Conservation (phyloP, 306 rosid genomes). For the Delonix regia region DNA sequence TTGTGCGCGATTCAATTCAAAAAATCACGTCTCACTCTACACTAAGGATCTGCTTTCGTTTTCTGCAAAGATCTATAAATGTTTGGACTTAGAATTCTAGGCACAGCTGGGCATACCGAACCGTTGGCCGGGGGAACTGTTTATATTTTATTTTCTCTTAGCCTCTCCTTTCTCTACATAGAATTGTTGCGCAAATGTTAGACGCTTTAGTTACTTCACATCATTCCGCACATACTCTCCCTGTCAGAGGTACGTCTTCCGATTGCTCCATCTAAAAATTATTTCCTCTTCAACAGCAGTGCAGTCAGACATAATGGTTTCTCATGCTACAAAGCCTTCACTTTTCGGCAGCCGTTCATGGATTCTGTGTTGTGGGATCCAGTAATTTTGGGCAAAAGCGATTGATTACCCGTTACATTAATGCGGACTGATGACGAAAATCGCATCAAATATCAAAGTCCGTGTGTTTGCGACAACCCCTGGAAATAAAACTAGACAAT, state of each 20-base stretch:
- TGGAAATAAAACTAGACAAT: background rate
- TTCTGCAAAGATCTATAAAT: too few species aligned
- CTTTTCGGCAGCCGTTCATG: background rate
- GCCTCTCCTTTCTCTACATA: too few species aligned
- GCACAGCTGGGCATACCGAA: too few species aligned
- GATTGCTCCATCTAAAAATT: slow-evolving; percentile 55
- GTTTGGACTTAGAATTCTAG: too few species aligned
- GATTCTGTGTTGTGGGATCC: background rate
- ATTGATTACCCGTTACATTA: background rate
- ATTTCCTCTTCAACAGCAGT: slow-evolving; percentile 51
- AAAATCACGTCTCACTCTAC: too few species aligned
- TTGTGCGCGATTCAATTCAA: too few species aligned
- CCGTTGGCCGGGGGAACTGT: too few species aligned
- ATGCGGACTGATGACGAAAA: background rate
- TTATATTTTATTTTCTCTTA: too few species aligned
- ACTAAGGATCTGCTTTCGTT: too few species aligned
- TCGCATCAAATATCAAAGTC: background rate
- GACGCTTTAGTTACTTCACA: slow-evolving; percentile 52
- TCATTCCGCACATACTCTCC: slow-evolving; percentile 37
- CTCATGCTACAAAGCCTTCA: background rate
- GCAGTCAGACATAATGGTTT: slow-evolving; percentile 14
- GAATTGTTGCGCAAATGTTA: too few species aligned
- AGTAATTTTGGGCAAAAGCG: background rate
- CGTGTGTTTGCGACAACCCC: background rate
- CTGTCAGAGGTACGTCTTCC: slow-evolving; percentile 36